Evolutionary conservation across 768 basidiomycete species (phyloP), one percentile per base, ranked within the genome.

Genomic region (Mycena capillaripes): DNA sequence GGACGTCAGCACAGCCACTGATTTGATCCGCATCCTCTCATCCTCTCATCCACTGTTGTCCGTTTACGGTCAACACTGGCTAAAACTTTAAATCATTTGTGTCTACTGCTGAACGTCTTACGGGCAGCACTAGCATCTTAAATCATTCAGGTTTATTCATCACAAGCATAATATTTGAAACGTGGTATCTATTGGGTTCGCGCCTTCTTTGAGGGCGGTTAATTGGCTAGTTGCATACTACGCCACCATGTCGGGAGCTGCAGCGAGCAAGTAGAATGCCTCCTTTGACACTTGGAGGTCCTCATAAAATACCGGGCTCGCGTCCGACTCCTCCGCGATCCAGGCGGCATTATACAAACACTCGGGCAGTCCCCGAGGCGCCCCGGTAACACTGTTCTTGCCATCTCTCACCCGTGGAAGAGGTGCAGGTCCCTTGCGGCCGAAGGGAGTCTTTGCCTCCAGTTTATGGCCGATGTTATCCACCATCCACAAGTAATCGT

Each of bases 251-350:
- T 36, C 36, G 40, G 32, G 30, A 1, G 65, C 8, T 40, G 27
- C 42, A 32, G 21, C 40, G 23, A 66, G 55, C 40, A 56, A 34
- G 2, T 55, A 9, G 55, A 66, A 66, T 21, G 40, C 27, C 12
- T 42, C 55, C 30, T 56, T 16, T 11, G 65, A 66, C 3, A 66
- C 65, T 21, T 56, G 4, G 1, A 66, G 27, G 29, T 66, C 55
- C 29, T 56, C 65, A 25, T 42, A 56, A n/a, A 56, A 66, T 3
- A 57, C 53, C 1, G 53, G 65, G 36, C 42, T 55, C 21, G 0
- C 19, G 40, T 56, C 36, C 21, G 38, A 55, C n/a, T 30, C 27
- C n/a, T 29, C 7, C 21, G 25, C 19, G 12, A 66, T 21, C 65
- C 65, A 66, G 14, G 0, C 42, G 11, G 36, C 53, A 19, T 57